Evolutionary conservation across 768 basidiomycete species (phyloP).

Genomic region (Rhodotorula toruloides): DNA sequence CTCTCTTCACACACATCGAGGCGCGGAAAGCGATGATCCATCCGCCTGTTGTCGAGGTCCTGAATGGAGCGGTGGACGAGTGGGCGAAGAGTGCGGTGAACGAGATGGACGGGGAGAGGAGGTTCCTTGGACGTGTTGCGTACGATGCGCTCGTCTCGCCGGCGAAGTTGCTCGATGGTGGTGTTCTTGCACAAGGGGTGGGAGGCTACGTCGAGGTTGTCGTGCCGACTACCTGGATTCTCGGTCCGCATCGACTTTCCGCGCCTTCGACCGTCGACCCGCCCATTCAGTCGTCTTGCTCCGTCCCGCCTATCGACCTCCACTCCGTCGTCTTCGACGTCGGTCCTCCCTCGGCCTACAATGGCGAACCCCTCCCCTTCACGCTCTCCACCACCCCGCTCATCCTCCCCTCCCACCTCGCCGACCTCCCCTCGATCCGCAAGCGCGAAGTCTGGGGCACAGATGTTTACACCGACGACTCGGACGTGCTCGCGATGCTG

Average conservation of each 20-base stretch:
- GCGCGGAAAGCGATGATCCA: slow-evolving; percentile 13
- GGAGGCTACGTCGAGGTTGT: slow-evolving; percentile 36
- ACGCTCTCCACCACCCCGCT: background rate
- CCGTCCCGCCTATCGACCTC: background rate
- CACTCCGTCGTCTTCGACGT: slow-evolving; percentile 13
- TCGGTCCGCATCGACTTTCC: background rate
- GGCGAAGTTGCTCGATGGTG: slow-evolving; percentile 37
- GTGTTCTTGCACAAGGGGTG: slow-evolving; percentile 24
- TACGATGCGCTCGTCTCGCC: slow-evolving; percentile 38
- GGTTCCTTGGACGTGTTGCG: slow-evolving; percentile 35
- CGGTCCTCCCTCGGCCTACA: slow-evolving; percentile 19
- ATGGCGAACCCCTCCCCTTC: slow-evolving; percentile 9
- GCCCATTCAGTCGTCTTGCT: background rate
- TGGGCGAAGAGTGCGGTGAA: background rate
- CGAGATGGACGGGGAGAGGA: background rate
- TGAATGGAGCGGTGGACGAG: slow-evolving; percentile 15
- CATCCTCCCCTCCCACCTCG: slow-evolving; percentile 31
- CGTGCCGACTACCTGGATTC: slow-evolving; percentile 33
- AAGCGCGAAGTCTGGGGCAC: slow-evolving; percentile 49
- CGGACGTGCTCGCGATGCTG: slow-evolving; percentile 47
- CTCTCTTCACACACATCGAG: slow-evolving; percentile 29
- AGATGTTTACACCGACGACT: slow-evolving; percentile 52
- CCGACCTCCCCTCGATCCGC: slow-evolving; percentile 36
- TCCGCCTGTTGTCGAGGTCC: slow-evolving; percentile 24
- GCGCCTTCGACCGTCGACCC: background rate